Conservation (phyloP, 352 stramenopile genomes). For the Globisporangium ultimum region DNA sequence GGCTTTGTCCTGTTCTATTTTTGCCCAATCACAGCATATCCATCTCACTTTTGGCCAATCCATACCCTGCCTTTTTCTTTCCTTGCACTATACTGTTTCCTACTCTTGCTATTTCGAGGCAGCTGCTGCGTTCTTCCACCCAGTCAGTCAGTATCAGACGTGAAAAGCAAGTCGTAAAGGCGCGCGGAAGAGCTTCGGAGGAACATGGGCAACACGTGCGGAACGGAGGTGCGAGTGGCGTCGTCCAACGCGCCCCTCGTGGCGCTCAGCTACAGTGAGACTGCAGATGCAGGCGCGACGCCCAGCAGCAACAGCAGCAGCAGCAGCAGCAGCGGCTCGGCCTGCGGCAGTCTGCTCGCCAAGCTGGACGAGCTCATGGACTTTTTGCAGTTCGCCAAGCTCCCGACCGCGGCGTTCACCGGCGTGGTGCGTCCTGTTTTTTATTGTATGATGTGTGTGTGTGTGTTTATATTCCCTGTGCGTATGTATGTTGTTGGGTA, state of each 20-base stretch:
- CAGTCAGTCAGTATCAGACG: slow-evolving; percentile 3
- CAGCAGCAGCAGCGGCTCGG: slow-evolving; percentile 4
- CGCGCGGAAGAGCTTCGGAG: too few species aligned
- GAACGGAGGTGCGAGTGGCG: slow-evolving; percentile 3
- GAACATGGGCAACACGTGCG: slow-evolving; percentile 10
- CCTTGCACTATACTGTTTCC: too few species aligned
- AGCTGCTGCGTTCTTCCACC: slow-evolving; percentile 1
- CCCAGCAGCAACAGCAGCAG: not conserved
- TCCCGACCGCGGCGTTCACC: slow-evolving; percentile 39
- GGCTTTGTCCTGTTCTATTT: too few species aligned
- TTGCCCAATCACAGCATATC: too few species aligned
- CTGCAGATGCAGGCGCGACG: not conserved
- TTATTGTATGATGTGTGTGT: slow-evolving; percentile 8
- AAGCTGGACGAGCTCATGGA: slow-evolving; percentile 86
- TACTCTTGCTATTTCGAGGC: too few species aligned
- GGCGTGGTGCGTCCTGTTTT: slow-evolving; percentile 41
- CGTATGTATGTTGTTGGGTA: not conserved
- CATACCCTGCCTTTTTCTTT: too few species aligned
- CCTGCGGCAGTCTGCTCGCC: slow-evolving; percentile 69
- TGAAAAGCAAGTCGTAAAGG: too few species aligned
- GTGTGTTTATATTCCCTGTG: too few species aligned
- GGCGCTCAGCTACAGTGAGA: not conserved
- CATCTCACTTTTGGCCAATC: too few species aligned
- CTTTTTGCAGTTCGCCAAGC: slow-evolving; percentile 68
- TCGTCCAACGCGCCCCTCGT: not conserved